Conservation (phyloP, 208 protist genomes). For the Trypanosomatidae sp. region DNA sequence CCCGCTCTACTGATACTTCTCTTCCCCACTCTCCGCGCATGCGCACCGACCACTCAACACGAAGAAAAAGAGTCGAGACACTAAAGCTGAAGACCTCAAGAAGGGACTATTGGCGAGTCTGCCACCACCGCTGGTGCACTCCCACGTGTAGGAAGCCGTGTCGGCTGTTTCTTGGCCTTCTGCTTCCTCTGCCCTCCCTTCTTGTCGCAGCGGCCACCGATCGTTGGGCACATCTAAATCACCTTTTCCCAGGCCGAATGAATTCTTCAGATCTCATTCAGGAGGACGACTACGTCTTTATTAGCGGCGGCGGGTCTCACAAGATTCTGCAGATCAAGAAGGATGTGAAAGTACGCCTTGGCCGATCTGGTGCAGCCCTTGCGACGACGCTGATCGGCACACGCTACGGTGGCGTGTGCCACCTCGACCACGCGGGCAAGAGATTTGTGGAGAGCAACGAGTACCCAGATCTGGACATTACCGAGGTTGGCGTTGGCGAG, state of each 20-base stretch:
- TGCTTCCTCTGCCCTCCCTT: slow-evolving; percentile 10
- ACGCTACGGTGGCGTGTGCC: slow-evolving; percentile 79
- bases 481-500: slow-evolving; percentile 32
- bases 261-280: slow-evolving; percentile 39
- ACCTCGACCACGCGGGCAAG: slow-evolving; percentile 53
- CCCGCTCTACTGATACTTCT: not conserved
- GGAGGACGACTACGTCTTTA: slow-evolving; percentile 81
- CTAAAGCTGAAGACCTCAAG: not conserved
- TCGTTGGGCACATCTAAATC: not conserved
- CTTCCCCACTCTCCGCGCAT: too few species aligned
- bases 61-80: not conserved
- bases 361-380: slow-evolving; percentile 55
- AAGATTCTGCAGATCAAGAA: slow-evolving; percentile 68
- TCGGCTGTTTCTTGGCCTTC: not conserved
- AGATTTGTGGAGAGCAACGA: slow-evolving; percentile 64
- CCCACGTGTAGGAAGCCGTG: not conserved
- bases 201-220: not conserved
- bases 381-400: slow-evolving; percentile 73
- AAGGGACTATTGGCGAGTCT: not conserved
- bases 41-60: not conserved
- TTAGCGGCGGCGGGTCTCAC: slow-evolving; percentile 73
- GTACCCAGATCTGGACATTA: slow-evolving; percentile 89
- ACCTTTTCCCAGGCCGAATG: slow-evolving; percentile 7
- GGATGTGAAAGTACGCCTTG: slow-evolving; percentile 59
- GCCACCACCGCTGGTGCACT: not conserved